Conservation (phyloP, 192 early-diverging fungal genomes). For the Geranomyces variabilis region DNA sequence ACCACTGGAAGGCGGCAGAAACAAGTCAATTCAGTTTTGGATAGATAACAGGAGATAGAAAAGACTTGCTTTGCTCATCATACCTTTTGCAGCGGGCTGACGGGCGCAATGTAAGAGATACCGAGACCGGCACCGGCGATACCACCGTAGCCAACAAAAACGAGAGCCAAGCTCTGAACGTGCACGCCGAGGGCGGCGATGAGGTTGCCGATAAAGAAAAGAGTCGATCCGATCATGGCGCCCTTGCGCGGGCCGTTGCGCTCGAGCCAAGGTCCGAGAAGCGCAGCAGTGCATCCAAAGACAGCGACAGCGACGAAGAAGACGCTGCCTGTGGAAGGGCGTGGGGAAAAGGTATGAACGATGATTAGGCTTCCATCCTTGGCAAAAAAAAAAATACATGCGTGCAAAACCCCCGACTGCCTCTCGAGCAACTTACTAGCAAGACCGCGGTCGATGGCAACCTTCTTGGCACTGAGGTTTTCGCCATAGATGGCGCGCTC, state of each 20-base stretch:
- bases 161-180: conserved; percentile 55
- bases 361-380: too few relatives aligned
- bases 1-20: conserved; percentile 50
- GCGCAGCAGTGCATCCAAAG: conserved; percentile 71
- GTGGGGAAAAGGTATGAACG: too few relatives aligned
- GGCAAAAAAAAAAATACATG: too few relatives aligned
- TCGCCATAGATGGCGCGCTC: conserved; percentile 57
- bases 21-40: too few relatives aligned
- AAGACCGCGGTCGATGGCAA: conserved; percentile 47
- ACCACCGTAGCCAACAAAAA: conserved; percentile 69
- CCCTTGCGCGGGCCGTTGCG: conserved; percentile 72
- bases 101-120: conserved; percentile 74
- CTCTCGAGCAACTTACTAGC: conserved; percentile 38
- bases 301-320: conserved; percentile 78
- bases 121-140: conserved; percentile 73
- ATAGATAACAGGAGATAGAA: too few relatives aligned
- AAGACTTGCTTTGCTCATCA: not conserved
- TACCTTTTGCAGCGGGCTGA: conserved; percentile 69
- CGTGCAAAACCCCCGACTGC: too few relatives aligned
- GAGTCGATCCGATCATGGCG: conserved; percentile 59
- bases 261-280: conserved; percentile 82
- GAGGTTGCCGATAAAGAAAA: conserved; percentile 74
- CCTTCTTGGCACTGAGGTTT: conserved; percentile 20
- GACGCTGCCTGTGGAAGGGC: conserved; percentile 46
- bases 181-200: conserved; percentile 55